Base-by-base conservation (phyloP, 2,329 filamentous ascomycete genomes). In the Dothistroma pini region DNA sequence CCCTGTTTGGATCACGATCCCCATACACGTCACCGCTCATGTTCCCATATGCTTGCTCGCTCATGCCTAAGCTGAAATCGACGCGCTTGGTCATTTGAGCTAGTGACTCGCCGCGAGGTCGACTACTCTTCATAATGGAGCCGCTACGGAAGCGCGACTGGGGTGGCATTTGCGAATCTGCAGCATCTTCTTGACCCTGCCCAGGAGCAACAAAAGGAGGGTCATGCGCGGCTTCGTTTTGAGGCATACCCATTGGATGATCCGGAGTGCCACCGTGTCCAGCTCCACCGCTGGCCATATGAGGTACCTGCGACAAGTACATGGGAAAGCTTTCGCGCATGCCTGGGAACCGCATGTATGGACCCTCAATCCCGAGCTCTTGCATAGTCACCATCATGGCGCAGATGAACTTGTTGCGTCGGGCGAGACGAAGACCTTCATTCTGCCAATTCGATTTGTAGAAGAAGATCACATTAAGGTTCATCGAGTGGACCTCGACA, bases 371-470 rank as follows among this genome's bases (percentile, higher is more conserved):
- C 60, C 91, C 91, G 56, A 93, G 82, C 58, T 91, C 86, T 63
- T 89, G 84, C 80, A 97, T 92, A 58, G 90, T 86, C 41, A 89
- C 81, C 89, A 96, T 96, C 71, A 97, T 80, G 63, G 95, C 91
- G 65, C 89, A 92, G 66, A 96, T 92, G 76, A 97, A 96, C 73
- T 93, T 95, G 81, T 97, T 97, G 70, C 95, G 90, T 19, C 93
- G 86, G 68, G 89, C 90, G 2, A 97, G 84, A 78, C 93, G 92
- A 25, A 97, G 82, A 50, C 96, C 81, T 74, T 97, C 93, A 73
- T 97, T 97, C 74, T 97, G 93, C 85, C 90, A 97, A 75, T 93
- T 97, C 61, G 89, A 91, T 76, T 97, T 97, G 83, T 97, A 96
- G 81, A 97, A 97, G 80, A 96, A 96, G 71, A 97, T 88, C 59